Evolutionary conservation across 495 filamentous ascomycete species (phyloP), one percentile per base, ranked within the genome.

Genomic region (Xylaria intraflava): DNA sequence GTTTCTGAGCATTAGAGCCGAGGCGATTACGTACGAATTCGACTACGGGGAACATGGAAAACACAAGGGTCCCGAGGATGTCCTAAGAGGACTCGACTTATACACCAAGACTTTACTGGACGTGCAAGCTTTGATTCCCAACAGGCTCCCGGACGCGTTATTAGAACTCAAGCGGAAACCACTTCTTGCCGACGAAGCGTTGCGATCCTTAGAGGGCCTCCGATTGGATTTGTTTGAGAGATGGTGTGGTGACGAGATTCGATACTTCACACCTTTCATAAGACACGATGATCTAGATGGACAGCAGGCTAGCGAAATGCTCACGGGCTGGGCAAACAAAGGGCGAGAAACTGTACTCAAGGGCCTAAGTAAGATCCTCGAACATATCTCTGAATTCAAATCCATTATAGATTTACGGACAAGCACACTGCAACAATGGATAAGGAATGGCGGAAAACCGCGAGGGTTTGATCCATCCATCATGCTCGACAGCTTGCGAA

Each of bases 211-310:
- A 19, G 79, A 86, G 43, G 87, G 86, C 4, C 71, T 96, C 8
- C 79, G 87, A 31, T 69, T 98, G n/a, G 90, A 94, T 60, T 66
- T 93, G 30, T 82, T 92, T 57, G 83, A 82, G 47, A 77, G 80
- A 35, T 96, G 89, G 88, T 83, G 94, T 33, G 79, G 87, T 6
- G 82, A 89, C 11, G 89, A 95, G 46, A 86, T 96, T 27, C 79
- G 78, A 27, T 87, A 85, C 46, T 97, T 94, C 68, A 94, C 84
- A 0, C 94, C 93, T 0, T 96, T 89, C 73, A 87, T 95, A 43
- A 83, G 89, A 27, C 80, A 94, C 57, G 90, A 91, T 51, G 89
- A 94, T 56, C 65, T 95, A 24, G 79, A 83, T 22, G 78, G 78
- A 22, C 57, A 71, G 16, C 80, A 89, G 52, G 84, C 84, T 0